Evolutionary conservation across 129 eudicot species (phyloP), one percentile per base, ranked within the genome.

Genomic region (Saposhnikovia divaricata): DNA sequence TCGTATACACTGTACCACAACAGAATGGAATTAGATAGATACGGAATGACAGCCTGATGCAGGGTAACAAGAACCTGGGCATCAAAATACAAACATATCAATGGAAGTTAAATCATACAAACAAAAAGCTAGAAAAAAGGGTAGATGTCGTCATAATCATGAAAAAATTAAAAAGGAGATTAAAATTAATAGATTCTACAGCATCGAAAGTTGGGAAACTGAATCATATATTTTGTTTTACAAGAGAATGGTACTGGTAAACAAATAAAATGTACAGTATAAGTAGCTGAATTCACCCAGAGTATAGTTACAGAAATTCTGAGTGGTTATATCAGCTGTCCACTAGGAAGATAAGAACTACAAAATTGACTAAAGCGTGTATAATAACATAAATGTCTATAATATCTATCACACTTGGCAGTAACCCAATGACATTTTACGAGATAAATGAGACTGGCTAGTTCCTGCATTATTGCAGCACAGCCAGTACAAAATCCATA

Each of bases 41-140:
- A 79, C 51, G 99, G 97, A 86, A 95, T 92, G 63, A 95, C 97
- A 45, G 83, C 72, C 80, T 87, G 96, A 83, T 92, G 94, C 76
- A 95, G 90, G 34, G 79, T 84, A 59, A 84, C 96, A 77, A 95
- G 99, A 86, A 92, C 96, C 98, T 94, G 89, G 74, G 48, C 39
- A 84, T 65, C 61, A 79, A 82, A 82, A 59, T n/a, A 34, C n/a
- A 84, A 80, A 50, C 47, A 68, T 40, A 46, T 78, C 65, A 78
- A 81, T 44, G 71, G 50, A 31, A 11, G 70, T 65, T 23, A 65
- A 76, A 65, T 55, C 44, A 75, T 42, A 66, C 39, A 48, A 10
- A 13, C 61, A 74, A 74, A 28, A 34, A 12, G 55, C 39, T 43
- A 23, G n/a, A n/a, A 74, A 74, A 25, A 12, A 46, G n/a, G 23